Evolutionary conservation across 202 grass and related monocot species (phyloP).

Genomic region (Dendrocalamus latiflorus): DNA sequence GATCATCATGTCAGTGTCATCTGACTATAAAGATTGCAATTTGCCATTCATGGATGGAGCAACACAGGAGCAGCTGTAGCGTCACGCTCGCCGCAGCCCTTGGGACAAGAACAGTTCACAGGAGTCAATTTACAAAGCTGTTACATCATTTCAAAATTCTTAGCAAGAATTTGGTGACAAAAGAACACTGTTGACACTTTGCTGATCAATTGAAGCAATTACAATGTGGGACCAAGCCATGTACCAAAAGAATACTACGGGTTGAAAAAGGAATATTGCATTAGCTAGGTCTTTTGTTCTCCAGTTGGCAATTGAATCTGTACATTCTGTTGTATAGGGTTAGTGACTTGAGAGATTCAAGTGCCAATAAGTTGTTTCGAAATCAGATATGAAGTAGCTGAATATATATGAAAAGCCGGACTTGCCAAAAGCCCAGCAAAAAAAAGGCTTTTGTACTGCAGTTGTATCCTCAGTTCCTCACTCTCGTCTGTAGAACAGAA

Average conservation of each 20-base stretch:
- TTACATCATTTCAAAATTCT: constrained; percentile 20
- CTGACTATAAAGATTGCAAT: not conserved
- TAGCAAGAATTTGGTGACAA: constrained; percentile 12
- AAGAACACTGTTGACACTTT: constrained; percentile 23
- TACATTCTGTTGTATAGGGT: constrained; percentile 42
- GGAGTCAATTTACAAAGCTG: constrained; percentile 25
- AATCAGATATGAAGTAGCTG: not conserved
- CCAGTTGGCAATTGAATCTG: constrained; percentile 52
- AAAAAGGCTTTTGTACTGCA: constrained; percentile 6
- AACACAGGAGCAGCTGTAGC: not conserved
- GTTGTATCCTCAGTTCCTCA: constrained; percentile 30
- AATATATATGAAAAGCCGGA: not conserved
- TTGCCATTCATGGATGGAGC: constrained; percentile 4
- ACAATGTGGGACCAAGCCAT: constrained; percentile 19
- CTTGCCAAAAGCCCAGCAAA: not conserved
- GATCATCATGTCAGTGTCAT: constrained; percentile 17
- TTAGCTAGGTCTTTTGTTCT: constrained; percentile 21
- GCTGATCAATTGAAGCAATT: constrained; percentile 4
- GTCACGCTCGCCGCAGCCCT: not conserved
- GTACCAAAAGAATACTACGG: constrained; percentile 24
- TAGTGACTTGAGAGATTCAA: constrained; percentile 44
- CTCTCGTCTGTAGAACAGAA: constrained; percentile 83
- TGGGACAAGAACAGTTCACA: constrained; percentile 22
- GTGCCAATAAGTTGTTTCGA: constrained; percentile 4
- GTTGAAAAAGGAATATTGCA: constrained; percentile 34